Evolutionary conservation across 2,329 filamentous ascomycete species (phyloP).

Genomic region (Beauveria asiatica): DNA sequence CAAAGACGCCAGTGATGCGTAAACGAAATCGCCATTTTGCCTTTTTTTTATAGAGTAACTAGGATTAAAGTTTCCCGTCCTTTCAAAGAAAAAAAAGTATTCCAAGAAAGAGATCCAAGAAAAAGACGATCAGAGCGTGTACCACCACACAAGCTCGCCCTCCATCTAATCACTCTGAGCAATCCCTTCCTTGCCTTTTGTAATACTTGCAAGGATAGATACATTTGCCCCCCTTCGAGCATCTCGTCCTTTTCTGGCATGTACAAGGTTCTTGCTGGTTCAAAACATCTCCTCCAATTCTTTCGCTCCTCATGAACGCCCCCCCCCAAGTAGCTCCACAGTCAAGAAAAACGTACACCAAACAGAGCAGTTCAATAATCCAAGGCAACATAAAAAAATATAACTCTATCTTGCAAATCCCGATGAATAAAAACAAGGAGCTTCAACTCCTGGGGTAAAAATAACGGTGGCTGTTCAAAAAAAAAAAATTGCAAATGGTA

Average conservation of each 20-base stretch:
- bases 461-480: not conserved
- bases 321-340: not conserved
- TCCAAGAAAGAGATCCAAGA: not conserved
- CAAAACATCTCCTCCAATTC: not conserved
- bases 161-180: not conserved
- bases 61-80: not conserved
- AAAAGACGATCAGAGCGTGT: not conserved
- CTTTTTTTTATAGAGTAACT: too few relatives aligned
- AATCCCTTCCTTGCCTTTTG: not conserved
- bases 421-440: not conserved
- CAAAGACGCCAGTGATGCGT: too few relatives aligned
- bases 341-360: not conserved
- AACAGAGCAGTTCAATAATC: not conserved
- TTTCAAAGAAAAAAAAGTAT: not conserved
- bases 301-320: not conserved
- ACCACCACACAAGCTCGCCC: not conserved
- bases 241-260: not conserved
- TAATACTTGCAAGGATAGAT: not conserved
- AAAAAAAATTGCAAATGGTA: not conserved
- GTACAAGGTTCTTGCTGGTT: too few relatives aligned
- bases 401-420: constrained; percentile 4
- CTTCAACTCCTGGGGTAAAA: not conserved
- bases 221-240: not conserved
- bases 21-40: too few relatives aligned
- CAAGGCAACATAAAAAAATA: not conserved